Percentiles rank a stretch among this genome's conserved stretches.
Evolutionary conservation across 305 asterid genomes (phyloP).

Genomic region (Fraxinus dipetala): DNA sequence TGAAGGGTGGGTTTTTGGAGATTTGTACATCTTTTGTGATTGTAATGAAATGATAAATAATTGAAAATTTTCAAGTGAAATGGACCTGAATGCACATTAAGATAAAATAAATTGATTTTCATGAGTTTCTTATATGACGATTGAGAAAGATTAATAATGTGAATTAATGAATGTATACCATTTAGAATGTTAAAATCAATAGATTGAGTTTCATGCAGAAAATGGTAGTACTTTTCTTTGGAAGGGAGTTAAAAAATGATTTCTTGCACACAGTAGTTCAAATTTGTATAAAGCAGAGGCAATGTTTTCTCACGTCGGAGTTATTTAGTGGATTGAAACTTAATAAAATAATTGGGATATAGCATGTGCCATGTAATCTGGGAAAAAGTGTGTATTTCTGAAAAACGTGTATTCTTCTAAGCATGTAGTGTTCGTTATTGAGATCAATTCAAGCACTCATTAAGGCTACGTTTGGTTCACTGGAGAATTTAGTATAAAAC

Average conservation of each 20-base stretch:
- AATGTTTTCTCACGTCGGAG: neutral
- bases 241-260: neutral
- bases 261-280: neutral
- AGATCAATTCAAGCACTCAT: neutral
- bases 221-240: neutral
- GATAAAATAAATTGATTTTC: neutral
- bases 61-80: neutral
- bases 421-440: neutral
- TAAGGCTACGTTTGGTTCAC: neutral
- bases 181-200: neutral
- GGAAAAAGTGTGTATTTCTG: neutral
- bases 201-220: neutral
- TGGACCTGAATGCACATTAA: neutral
- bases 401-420: neutral
- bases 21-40: neutral
- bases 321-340: neutral
- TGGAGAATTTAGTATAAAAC: neutral
- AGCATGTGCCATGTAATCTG: neutral
- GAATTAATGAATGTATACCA: neutral
- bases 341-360: neutral
- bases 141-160: neutral
- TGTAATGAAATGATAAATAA: neutral
- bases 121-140: neutral
- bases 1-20: neutral
- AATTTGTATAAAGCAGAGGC: conserved; percentile 2